Base-by-base conservation (phyloP, 139 green algal species). In the Chlamydomonas eustigma region DNA sequence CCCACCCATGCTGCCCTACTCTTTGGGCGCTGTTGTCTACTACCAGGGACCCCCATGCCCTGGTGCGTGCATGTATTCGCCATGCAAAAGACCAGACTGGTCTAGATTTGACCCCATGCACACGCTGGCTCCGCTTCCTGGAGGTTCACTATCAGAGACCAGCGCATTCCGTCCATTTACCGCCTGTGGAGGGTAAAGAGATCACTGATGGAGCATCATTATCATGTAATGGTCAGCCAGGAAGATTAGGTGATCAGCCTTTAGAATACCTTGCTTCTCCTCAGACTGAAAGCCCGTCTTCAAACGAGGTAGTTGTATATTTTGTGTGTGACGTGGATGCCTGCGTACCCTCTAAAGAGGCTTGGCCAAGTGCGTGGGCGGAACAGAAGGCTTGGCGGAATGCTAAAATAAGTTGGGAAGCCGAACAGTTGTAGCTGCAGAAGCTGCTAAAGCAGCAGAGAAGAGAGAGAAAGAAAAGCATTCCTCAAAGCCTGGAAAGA, bases 121-220 rank as follows among this genome's bases (percentile, higher is more conserved):
- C 22, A 34, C 34, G 36, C n/a, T 94, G 89, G 88, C 71, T 85
- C 32, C 85, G 84, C 67, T 83, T 94, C 37, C 33, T 81, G n/a
- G 87, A 94, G 34, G 64, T 94, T 34, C 83, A 90, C 79, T 94
- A 92, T 75, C 64, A 74, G 37, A 66, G 74, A 0, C 36, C 73
- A 1, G 1, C 35, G 24, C 30, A 38, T 37, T 50, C 33, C 71
- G 33, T n/a, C n/a, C n/a, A n/a, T n/a, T n/a, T n/a, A n/a, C n/a
- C 51, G 52, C 25, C 8, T 37, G 64, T 50, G 50, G 52, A 37
- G 71, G 50, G 32, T 34, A 71, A 31, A 18, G 44, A 18, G 12
- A 18, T 12, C 44, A 18, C 12, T 58, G 44, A 18, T 18, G 44
- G 44, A 12, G 12, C 44, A 18, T 12, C 44, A 18, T 12, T 18